phyloP scores from a whole-genome alignment of 306 rosid genomes.

The Cucumis hystrix region DNA sequence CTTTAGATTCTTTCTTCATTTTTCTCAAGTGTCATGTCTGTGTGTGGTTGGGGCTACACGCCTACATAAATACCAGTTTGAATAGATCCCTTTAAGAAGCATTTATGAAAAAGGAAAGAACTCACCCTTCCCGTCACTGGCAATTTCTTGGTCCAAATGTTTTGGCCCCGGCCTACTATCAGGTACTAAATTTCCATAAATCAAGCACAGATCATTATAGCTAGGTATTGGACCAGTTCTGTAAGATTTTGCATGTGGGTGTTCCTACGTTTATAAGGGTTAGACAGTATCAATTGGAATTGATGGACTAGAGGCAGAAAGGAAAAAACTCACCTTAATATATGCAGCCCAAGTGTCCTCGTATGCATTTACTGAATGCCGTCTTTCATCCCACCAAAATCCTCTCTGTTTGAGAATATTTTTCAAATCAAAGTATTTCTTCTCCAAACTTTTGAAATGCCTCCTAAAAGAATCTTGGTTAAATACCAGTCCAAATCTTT shows the following conservation, averaged over 20 bases:
- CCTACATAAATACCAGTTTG: no score
- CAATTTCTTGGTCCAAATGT: conserved; percentile 10
- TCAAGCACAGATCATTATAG: conserved; percentile 39
- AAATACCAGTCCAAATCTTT: conserved; percentile 30
- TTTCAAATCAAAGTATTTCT: conserved; percentile 28
- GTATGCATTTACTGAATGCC: conserved; percentile 24
- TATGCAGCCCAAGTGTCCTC: conserved; percentile 43
- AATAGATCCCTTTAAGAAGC: no score
- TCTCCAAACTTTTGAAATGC: conserved; percentile 26
- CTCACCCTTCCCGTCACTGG: conserved; percentile 18
- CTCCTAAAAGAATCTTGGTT: conserved; percentile 21
- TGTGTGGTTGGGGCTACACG: no score
- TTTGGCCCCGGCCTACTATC: conserved; percentile 4
- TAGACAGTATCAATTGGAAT: conserved; percentile 9
- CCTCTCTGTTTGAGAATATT: conserved; percentile 30
- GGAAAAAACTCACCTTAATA: conserved; percentile 24
- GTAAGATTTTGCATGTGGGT: conserved; percentile 31
- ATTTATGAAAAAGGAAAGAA: not conserved
- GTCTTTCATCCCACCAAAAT: conserved; percentile 44
- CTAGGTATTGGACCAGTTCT: conserved; percentile 26
- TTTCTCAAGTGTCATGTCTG: no score
- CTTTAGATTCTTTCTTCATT: no score
- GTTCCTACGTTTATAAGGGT: conserved; percentile 23
- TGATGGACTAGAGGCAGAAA: conserved; percentile 3
- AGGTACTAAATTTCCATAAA: conserved; percentile 32